These are phyloP conservation scores for Logfia minima DNA, from an alignment of 129 eudicot species.

Conservation along the genomic window DNA sequence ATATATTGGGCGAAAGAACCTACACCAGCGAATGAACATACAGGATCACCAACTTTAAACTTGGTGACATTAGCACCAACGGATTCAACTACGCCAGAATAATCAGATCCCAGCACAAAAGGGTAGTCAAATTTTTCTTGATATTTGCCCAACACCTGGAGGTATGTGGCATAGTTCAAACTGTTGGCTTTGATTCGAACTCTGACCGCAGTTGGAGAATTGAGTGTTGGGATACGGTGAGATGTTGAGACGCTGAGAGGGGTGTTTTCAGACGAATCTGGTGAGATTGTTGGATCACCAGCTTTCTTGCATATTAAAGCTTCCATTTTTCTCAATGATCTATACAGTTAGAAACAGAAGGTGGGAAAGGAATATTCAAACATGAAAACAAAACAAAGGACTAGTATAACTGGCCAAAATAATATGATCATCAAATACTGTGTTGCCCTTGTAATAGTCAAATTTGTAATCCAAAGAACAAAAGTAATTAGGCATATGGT, in stretches of 20 bases:
- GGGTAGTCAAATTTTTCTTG: conserved; percentile 78
- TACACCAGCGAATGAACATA: conserved; percentile 55
- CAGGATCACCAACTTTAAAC: conserved; percentile 72
- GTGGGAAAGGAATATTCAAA: too few relatives aligned
- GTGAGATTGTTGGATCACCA: conserved; percentile 76
- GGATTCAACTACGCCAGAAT: conserved; percentile 71
- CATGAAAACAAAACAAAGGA: too few relatives aligned
- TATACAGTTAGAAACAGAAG: too few relatives aligned
- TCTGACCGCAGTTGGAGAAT: conserved; percentile 53
- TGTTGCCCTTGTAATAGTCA: too few relatives aligned
- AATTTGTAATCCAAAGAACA: too few relatives aligned
- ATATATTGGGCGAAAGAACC: conserved; percentile 75
- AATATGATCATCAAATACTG: too few relatives aligned
- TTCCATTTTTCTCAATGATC: conserved; percentile 48
- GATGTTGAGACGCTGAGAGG: conserved; percentile 52
- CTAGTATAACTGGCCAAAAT: too few relatives aligned
- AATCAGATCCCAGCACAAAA: conserved; percentile 82
- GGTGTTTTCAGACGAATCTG: conserved; percentile 39
- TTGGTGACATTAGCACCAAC: conserved; percentile 59
- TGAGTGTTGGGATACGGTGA: conserved; percentile 63
- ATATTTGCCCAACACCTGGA: conserved; percentile 76
- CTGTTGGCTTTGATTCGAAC: conserved; percentile 76
- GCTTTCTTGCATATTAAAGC: conserved; percentile 68
- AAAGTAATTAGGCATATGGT: too few relatives aligned
- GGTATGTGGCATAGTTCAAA: conserved; percentile 80